Conservation (phyloP, 768 basidiomycete species). For the Tylopilus intermedius region DNA sequence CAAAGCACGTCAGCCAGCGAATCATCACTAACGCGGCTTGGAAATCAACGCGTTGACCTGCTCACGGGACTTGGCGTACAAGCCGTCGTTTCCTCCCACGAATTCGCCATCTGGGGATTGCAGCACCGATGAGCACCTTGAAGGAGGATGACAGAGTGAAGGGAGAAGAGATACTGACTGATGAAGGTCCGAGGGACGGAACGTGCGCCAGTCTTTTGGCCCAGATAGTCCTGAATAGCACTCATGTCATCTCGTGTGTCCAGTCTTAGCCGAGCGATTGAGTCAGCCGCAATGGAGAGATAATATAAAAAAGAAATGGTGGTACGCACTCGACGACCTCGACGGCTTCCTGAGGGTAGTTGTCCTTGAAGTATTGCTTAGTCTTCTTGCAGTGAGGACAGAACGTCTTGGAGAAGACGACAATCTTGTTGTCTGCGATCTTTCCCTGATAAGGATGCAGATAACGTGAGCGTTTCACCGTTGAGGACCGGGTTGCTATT, state of each 20-base stretch:
- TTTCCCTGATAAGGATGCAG: slow-evolving; percentile 30
- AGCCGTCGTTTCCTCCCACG: slow-evolving; percentile 21
- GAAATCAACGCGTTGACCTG: slow-evolving; percentile 12
- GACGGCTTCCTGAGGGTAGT: slow-evolving; percentile 37
- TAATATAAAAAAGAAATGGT: background rate
- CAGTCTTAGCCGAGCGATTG: slow-evolving; percentile 33
- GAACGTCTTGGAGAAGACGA: slow-evolving; percentile 56
- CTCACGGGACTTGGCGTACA: slow-evolving; percentile 3
- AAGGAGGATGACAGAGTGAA: too few relatives aligned
- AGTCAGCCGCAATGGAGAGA: background rate
- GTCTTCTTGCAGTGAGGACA: slow-evolving; percentile 51
- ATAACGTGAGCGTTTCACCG: background rate
- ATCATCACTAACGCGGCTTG: background rate
- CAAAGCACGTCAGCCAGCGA: background rate
- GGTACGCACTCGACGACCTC: slow-evolving; percentile 45
- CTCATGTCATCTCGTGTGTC: slow-evolving; percentile 53
- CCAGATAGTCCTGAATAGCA: slow-evolving; percentile 64
- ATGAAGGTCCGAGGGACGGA: slow-evolving; percentile 80
- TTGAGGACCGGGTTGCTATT: background rate
- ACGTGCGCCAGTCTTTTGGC: slow-evolving; percentile 56
- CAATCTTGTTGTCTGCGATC: slow-evolving; percentile 47
- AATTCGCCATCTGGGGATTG: slow-evolving; percentile 12
- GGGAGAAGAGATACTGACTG: slow-evolving; percentile 36
- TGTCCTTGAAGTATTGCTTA: slow-evolving; percentile 40
- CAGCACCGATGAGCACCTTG: background rate